Conservation (phyloP, 306 rosid species). For the apple (Malus domestica) region ASM211411v1 NC_041790.1:15887501-15888000, state of each 20-base stretch:
- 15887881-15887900: conserved; percentile 13
- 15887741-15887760: no score
- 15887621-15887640: no score
- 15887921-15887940: background rate
- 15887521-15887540: fast-evolving
- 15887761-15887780: fast-evolving
- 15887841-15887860: background rate
- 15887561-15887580: fast-evolving
- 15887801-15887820: fast-evolving
- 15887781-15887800: fast-evolving
- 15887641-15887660: no score
- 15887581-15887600: fast-evolving
- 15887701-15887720: no score
- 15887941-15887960: conserved; percentile 2
- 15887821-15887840: fast-evolving
- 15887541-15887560: background rate
- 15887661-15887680: no score
- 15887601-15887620: no score
- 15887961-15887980: conserved; percentile 30
- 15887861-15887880: conserved; percentile 14
- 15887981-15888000: conserved; percentile 85
- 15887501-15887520: no score
- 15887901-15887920: background rate
- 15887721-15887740: fast-evolving
- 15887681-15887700: no score